Evolutionary conservation across 805 yeast genomes (phyloP), one percentile per base, ranked within the genome.

Genomic region (Barnettozyma salicaria): DNA sequence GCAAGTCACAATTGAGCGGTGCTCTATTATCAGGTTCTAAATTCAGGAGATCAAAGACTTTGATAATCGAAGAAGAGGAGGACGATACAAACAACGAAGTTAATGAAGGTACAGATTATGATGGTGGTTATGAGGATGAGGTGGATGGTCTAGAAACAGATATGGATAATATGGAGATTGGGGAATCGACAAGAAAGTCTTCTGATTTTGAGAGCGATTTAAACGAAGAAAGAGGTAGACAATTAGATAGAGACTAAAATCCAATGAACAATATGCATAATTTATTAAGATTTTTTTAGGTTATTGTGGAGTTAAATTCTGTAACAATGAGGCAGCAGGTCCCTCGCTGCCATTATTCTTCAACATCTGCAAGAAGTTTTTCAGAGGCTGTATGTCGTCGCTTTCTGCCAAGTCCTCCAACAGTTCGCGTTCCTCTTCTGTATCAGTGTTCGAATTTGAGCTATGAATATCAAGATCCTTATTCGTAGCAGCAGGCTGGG

Each of bases 321-420:
- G 56, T 7, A 64, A 45, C n/a, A 64, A 47, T 12, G 63, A 53
- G 9, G 63, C 49, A 3, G 60, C 59, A 1, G 70, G 69, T 1
- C 68, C 68, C 13, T 53, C 50, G 3, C 49, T 27, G 2, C 60
- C 62, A 2, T 50, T 21, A 9, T 45, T 33, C 22, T 49, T 40
- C 10, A 64, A 30, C 21, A 59, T 49, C 27, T 55, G 47, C 21
- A 63, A 28, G 8, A 64, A 40, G 17, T 54, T 49, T 28, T 42
- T 35, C 24, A 61, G 27, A 7, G 54, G 44, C 14, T 37, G 34
- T 21, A 34, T 21, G 27, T 40, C 47, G 13, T 40, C 47, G 13
- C 30, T 30, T 4, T 22, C 4, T 7, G 41, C 26, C 6, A 44
- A 21, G 20, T 39, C 21, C 4, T 34, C 28, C 5, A 37, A 7